Conservation (phyloP, 1,139 yeast genomes). For the Geotrichum candidum region DNA sequence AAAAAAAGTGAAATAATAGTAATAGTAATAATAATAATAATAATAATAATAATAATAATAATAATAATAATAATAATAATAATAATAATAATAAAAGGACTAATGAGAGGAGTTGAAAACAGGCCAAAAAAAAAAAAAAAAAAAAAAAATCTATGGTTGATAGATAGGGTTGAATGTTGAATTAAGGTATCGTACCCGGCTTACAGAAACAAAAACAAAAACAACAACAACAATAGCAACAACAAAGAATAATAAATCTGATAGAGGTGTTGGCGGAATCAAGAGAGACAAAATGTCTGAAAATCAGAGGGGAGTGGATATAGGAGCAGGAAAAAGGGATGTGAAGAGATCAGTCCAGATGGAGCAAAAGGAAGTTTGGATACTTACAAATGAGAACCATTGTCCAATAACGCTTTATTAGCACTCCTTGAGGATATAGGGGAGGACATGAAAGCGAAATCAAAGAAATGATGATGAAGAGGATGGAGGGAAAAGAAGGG, state of each 20-base stretch:
- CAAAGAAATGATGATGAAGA: not conserved
- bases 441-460: not conserved
- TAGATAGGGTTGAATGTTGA: not conserved
- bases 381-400: not conserved
- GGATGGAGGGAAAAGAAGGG: not conserved
- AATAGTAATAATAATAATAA: too few species aligned
- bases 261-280: not conserved
- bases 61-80: too few species aligned
- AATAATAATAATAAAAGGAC: too few species aligned
- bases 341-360: not conserved
- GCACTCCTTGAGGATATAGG: not conserved
- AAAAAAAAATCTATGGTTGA: too few species aligned
- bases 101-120: too few species aligned
- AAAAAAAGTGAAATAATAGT: not conserved
- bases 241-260: not conserved
- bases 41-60: too few species aligned
- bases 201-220: not conserved
- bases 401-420: not conserved
- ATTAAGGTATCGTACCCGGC: not conserved
- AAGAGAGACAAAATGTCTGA: not conserved
- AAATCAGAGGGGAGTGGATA: not conserved
- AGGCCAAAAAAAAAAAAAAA: not conserved
- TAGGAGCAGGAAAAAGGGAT: not conserved
- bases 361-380: not conserved
- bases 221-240: not conserved